Evolutionary conservation across 1,284 basidiomycete species (phyloP), one percentile per base, ranked within the genome.

Genomic region (Ustilago xerochloae): DNA sequence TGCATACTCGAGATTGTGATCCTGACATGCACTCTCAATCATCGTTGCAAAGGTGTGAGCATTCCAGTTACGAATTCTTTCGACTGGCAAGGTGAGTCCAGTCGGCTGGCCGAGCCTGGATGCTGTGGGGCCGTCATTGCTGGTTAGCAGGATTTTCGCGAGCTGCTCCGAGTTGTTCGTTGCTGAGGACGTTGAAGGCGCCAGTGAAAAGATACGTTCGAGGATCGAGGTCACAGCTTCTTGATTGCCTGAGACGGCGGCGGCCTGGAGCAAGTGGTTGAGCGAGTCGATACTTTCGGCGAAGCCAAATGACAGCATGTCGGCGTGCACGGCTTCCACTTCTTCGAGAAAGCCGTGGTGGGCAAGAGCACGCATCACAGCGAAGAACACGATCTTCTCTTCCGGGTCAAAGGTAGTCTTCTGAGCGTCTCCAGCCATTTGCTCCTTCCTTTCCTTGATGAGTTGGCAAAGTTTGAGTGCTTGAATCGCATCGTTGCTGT

Each of bases 1-100:
- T 5, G 68, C 78, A 12, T 55, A 67, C 24, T 82, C 81, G n/a
- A 75, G 18, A 18, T 76, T 80, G 49, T 64, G 49, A 3, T 65
- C 64, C 30, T 63, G 61, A 12, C 58, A 63, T 20, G 76, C 77
- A 26, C 63, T 54, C 5, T 66, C 57, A 15, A 81, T 24, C 45
- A 79, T 45, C 20, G 64, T 66, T 22, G 65, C 54, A 41, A 75
- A 77, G 2, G 78, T 81, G 7, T 57, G 30, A 2, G 66, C 51
- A n/a, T 75, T 76, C 77, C 77, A 80, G 18, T 76, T 73, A 33
- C 59, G 59, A 45, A 45, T 60, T 35, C 46, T 53, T 18, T 62
- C 36, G 7, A 39, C 5, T 29, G 71, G 58, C n/a, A 74, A 22
- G 1, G 48, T 58, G 36, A 63, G 20, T 1, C 30, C 46, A 13